A percentile compares a stretch with the other conserved stretches of the same genome.
phyloP scores from a whole-genome alignment of 2,329 filamentous ascomycete genomes.

The Nemania sp. region DNA sequence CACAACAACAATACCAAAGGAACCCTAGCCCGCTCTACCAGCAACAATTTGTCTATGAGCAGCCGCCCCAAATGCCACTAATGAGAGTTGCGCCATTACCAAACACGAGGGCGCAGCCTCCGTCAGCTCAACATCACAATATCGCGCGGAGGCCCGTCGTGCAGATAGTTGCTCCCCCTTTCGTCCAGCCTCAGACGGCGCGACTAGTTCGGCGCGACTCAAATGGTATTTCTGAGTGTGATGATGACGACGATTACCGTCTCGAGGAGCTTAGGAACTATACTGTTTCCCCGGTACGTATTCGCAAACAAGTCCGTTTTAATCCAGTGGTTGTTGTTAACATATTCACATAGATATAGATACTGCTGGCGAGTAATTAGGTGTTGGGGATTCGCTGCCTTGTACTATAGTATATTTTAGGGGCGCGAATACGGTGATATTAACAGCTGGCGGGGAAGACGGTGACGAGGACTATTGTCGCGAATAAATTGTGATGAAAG shows the following conservation, averaged over 20 bases:
- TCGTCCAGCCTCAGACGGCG: background rate
- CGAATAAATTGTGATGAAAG: no score
- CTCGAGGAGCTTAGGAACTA: constrained; percentile 22
- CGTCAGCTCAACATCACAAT: background rate
- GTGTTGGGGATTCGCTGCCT: no score
- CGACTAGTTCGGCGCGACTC: constrained; percentile 41
- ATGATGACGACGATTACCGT: constrained; percentile 27
- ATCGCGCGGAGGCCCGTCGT: constrained; percentile 21
- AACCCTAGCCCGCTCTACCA: background rate
- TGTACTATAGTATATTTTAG: no score
- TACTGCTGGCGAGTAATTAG: no score
- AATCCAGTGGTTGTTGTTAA: no score
- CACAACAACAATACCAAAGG: background rate
- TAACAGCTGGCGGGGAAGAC: no score
- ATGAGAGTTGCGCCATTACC: background rate
- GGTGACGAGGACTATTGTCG: no score
- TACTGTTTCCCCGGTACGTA: constrained; percentile 40
- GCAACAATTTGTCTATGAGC: background rate
- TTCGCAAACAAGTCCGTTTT: no score
- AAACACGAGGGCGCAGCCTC: no score
- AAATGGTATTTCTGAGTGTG: constrained; percentile 45
- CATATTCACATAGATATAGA: no score
- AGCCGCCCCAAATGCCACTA: background rate
- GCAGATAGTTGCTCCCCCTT: background rate
- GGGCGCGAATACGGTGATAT: no score